These are phyloP conservation scores for Fusarium falciforme DNA, from an alignment of 2,329 filamentous ascomycete species.

Conservation along the genomic window DNA sequence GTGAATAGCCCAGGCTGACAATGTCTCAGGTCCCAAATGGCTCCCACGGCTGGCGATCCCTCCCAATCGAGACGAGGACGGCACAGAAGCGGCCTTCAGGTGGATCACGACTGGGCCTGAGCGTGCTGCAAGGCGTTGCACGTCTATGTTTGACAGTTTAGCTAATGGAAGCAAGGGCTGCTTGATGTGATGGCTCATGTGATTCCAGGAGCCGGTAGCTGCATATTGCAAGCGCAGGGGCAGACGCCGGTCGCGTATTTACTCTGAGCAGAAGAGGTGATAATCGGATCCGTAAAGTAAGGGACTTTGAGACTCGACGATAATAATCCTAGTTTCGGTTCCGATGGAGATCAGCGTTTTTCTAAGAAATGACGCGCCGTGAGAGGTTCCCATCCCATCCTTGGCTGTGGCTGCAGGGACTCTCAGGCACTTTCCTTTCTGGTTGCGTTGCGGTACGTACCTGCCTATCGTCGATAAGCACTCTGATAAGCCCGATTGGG, in stretches of 20 bases:
- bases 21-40: constrained; percentile 32
- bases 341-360: constrained; percentile 1
- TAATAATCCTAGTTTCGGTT: constrained; percentile 12
- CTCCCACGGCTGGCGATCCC: constrained; percentile 22
- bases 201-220: constrained; percentile 22
- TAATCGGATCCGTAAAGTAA: constrained; percentile 10
- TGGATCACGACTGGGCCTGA: constrained; percentile 30
- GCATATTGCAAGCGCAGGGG: constrained; percentile 32
- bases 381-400: background rate
- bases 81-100: constrained; percentile 1
- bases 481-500: constrained; percentile 29
- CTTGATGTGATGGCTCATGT: constrained; percentile 21
- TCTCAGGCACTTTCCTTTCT: background rate
- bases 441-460: constrained; percentile 33
- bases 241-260: constrained; percentile 14
- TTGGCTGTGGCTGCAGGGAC: background rate
- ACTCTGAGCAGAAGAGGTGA: constrained; percentile 7
- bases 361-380: background rate
- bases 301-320: background rate
- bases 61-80: constrained; percentile 5
- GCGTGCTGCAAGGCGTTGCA: constrained; percentile 39
- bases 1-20: background rate
- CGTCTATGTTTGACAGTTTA: constrained; percentile 20
- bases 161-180: constrained; percentile 34
- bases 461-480: background rate